A percentile compares a stretch with the other conserved stretches of the same genome.
Conservation (phyloP, 768 basidiomycete genomes). For the Xerocomus brunneocitrinus region DNA sequence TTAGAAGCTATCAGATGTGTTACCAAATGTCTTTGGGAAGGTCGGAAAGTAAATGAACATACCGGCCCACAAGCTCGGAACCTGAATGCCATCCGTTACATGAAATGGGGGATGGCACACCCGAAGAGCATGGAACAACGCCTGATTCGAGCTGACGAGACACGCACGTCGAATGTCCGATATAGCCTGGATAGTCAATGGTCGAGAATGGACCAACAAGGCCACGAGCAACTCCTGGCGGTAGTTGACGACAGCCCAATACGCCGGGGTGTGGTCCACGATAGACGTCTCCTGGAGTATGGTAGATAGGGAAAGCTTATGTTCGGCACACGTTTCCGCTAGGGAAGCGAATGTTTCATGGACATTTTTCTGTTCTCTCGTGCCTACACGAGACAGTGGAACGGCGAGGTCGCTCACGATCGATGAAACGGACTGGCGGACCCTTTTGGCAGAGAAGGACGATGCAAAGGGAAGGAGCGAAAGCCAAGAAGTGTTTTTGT, state of each 20-base stretch:
- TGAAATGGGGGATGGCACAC: slow-evolving; percentile 21
- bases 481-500: slow-evolving; percentile 26
- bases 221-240: slow-evolving; percentile 40
- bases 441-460: slow-evolving; percentile 38
- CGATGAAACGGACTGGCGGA: slow-evolving; percentile 46
- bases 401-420: slow-evolving; percentile 50
- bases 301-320: slow-evolving; percentile 38
- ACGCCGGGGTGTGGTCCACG: slow-evolving; percentile 26
- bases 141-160: slow-evolving; percentile 33
- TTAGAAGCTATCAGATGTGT: slow-evolving; percentile 34
- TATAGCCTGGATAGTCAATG: slow-evolving; percentile 39
- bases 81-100: slow-evolving; percentile 17
- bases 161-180: slow-evolving; percentile 68
- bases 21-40: background rate
- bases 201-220: slow-evolving; percentile 48
- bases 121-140: slow-evolving; percentile 26
- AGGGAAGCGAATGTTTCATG: slow-evolving; percentile 53
- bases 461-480: slow-evolving; percentile 25
- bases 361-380: slow-evolving; percentile 12
- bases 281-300: slow-evolving; percentile 26
- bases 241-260: slow-evolving; percentile 35
- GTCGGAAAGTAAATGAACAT: slow-evolving; percentile 14
- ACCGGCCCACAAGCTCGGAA: slow-evolving; percentile 14
- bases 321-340: slow-evolving; percentile 50
- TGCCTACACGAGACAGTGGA: slow-evolving; percentile 1